phyloP scores from a whole-genome alignment of 2,329 filamentous ascomycete species.

The Aspergillus terreus region DNA sequence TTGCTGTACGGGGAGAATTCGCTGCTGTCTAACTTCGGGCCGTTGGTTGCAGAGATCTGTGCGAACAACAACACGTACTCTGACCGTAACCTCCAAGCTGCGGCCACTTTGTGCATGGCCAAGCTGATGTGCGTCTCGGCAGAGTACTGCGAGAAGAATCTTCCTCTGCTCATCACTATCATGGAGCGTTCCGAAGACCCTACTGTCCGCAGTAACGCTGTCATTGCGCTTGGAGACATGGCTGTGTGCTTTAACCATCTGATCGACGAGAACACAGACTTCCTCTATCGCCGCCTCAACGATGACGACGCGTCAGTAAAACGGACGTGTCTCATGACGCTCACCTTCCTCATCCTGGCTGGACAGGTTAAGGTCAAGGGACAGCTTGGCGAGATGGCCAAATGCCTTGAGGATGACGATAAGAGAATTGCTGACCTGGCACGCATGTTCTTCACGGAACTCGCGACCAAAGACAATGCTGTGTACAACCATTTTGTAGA shows the following conservation, averaged over 20 bases:
- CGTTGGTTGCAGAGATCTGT: slow-evolving; percentile 88
- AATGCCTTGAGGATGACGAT: slow-evolving; percentile 95
- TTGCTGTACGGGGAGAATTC: slow-evolving; percentile 78
- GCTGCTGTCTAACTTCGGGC: slow-evolving; percentile 84
- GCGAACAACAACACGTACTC: slow-evolving; percentile 90
- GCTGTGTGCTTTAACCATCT: slow-evolving; percentile 99
- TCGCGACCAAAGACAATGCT: slow-evolving; percentile 96
- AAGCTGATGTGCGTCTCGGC: slow-evolving; percentile 98
- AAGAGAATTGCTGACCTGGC: slow-evolving; percentile 90
- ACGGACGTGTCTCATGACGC: slow-evolving; percentile 94
- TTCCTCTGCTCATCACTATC: slow-evolving; percentile 93
- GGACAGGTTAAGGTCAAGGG: slow-evolving; percentile 99
- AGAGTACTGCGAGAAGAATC: slow-evolving; percentile 91
- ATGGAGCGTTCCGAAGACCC: slow-evolving; percentile 92
- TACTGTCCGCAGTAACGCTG: slow-evolving; percentile 90
- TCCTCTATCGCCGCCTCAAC: slow-evolving; percentile 88
- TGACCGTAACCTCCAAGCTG: slow-evolving; percentile 84
- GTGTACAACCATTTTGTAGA: slow-evolving; percentile 99
- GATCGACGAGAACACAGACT: slow-evolving; percentile 98
- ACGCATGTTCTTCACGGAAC: slow-evolving; percentile 96
- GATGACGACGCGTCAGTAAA: slow-evolving; percentile 88
- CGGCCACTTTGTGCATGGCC: slow-evolving; percentile 88
- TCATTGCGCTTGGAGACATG: slow-evolving; percentile 97
- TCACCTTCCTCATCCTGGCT: slow-evolving; percentile 94
- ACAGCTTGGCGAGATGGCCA: slow-evolving; percentile 97